These are phyloP conservation scores for Vitis rotundifolia DNA, from an alignment of 164 flowering plant species.

Conservation along the genomic window DNA sequence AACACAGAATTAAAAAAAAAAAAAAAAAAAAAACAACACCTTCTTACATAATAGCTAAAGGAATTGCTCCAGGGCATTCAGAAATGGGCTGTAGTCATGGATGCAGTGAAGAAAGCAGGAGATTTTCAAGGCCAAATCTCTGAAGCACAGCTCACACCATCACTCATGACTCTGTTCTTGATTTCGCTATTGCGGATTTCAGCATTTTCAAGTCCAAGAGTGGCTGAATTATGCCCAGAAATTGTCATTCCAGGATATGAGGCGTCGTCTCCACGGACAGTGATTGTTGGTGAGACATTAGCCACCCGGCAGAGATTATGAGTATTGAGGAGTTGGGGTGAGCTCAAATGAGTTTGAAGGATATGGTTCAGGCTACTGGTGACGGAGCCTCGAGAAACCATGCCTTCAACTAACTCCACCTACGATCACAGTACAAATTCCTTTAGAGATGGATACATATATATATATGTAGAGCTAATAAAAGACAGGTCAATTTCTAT, in stretches of 20 bases:
- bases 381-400: slow-evolving; percentile 58
- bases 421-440: slow-evolving; percentile 8
- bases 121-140: slow-evolving; percentile 52
- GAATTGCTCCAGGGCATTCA: no score
- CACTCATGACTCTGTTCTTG: slow-evolving; percentile 27
- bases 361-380: slow-evolving; percentile 56
- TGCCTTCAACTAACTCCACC: slow-evolving; percentile 76
- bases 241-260: slow-evolving; percentile 24
- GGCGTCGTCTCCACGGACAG: slow-evolving; percentile 33
- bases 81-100: no score
- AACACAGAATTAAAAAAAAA: no score
- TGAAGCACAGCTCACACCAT: slow-evolving; percentile 45
- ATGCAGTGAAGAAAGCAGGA: slow-evolving; percentile 1
- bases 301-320: slow-evolving; percentile 23
- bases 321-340: slow-evolving; percentile 26
- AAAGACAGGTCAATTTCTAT: not conserved
- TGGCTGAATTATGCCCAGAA: slow-evolving; percentile 25
- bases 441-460: not conserved
- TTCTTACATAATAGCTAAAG: no score
- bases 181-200: slow-evolving; percentile 14
- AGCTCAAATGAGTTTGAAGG: slow-evolving; percentile 40
- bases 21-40: no score
- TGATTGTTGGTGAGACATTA: slow-evolving; percentile 40
- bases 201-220: slow-evolving; percentile 26
- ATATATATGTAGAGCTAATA: no score